phyloP scores from a whole-genome alignment of 2,329 filamentous ascomycete species.

The Paramyrothecium sp. region DNA sequence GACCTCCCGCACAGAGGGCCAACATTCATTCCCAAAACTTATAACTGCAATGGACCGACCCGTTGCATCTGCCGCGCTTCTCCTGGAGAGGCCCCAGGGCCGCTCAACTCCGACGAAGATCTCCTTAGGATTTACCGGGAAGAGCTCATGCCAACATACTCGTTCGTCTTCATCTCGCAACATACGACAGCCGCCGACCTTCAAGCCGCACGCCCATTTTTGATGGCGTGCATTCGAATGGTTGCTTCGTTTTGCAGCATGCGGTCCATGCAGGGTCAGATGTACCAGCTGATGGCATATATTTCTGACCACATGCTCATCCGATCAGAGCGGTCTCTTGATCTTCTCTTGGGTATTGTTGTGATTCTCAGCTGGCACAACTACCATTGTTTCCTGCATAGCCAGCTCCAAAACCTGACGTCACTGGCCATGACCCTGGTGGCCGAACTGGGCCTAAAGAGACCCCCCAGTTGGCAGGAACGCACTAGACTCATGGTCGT shows the following conservation, averaged over 20 bases:
- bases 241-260: slow-evolving; percentile 46
- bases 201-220: slow-evolving; percentile 39
- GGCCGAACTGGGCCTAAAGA: slow-evolving; percentile 45
- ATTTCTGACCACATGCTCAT: slow-evolving; percentile 49
- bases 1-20: too few species aligned
- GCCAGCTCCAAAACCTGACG: slow-evolving; percentile 50
- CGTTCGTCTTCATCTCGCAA: slow-evolving; percentile 44
- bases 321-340: slow-evolving; percentile 47
- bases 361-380: slow-evolving; percentile 52
- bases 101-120: slow-evolving; percentile 43
- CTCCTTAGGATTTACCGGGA: slow-evolving; percentile 44
- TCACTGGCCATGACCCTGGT: slow-evolving; percentile 46
- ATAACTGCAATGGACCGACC: slow-evolving; percentile 44
- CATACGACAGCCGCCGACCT: slow-evolving; percentile 33
- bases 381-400: slow-evolving; percentile 52
- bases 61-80: slow-evolving; percentile 45
- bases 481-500: slow-evolving; percentile 28
- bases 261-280: slow-evolving; percentile 47
- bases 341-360: slow-evolving; percentile 47
- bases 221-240: slow-evolving; percentile 49
- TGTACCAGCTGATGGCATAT: slow-evolving; percentile 44
- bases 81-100: slow-evolving; percentile 33
- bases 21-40: slow-evolving; percentile 36
- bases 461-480: slow-evolving; percentile 3
- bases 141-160: slow-evolving; percentile 40